phyloP scores from a whole-genome alignment of 75 land plant genomes.

The Pinus albicaulis region DNA sequence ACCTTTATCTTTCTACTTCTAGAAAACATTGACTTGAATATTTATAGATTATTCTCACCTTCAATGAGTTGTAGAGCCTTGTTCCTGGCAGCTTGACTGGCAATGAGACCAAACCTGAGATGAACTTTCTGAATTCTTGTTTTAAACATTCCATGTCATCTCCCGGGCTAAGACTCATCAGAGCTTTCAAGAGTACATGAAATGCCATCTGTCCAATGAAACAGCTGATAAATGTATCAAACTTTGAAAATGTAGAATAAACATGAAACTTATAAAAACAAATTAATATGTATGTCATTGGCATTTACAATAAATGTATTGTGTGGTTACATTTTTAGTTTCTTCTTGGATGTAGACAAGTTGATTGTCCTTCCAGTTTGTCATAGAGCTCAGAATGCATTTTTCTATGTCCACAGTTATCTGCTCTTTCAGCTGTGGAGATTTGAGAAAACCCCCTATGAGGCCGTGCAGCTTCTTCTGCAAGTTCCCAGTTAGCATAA shows the following conservation, averaged over 20 bases:
- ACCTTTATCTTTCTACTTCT: too few relatives aligned
- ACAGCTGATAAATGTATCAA: neutral
- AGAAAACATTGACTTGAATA: too few relatives aligned
- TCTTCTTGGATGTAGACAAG: conserved; percentile 46
- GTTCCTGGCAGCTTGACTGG: conserved; percentile 64
- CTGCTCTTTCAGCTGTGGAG: conserved; percentile 38
- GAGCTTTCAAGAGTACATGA: conserved; percentile 36
- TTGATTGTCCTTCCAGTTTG: conserved; percentile 25
- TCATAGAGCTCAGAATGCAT: conserved; percentile 31
- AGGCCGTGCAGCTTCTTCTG: conserved; percentile 62
- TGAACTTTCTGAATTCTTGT: conserved; percentile 49
- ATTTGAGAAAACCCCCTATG: conserved; percentile 49
- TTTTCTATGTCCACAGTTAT: conserved; percentile 36
- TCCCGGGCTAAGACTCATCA: conserved; percentile 52
- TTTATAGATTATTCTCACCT: conserved; percentile 20
- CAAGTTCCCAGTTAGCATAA: conserved; percentile 38
- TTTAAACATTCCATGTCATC: conserved; percentile 43
- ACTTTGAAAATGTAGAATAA: neutral
- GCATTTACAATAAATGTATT: neutral
- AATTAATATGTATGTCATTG: too few relatives aligned
- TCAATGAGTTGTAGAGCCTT: conserved; percentile 46
- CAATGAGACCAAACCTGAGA: conserved; percentile 53
- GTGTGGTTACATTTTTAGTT: conserved; percentile 30
- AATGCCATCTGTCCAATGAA: conserved; percentile 43
- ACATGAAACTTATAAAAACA: neutral